phyloP scores from a whole-genome alignment of 2,329 filamentous ascomycete genomes.

The Orbilia blumenaviensis region DNA sequence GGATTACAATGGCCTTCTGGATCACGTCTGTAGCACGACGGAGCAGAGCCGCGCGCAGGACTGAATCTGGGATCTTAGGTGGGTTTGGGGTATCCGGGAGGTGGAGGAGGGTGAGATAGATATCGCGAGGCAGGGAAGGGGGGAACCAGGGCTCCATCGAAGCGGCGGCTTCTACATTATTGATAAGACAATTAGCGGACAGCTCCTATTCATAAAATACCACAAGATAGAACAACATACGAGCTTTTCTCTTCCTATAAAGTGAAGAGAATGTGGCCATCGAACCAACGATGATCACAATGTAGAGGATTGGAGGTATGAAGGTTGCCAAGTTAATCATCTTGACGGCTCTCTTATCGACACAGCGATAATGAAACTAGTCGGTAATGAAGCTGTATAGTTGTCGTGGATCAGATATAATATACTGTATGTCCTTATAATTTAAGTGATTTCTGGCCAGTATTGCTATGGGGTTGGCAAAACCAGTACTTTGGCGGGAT shows the following conservation, averaged over 20 bases:
- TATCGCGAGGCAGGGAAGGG: constrained; percentile 86
- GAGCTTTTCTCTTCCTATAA: constrained; percentile 89
- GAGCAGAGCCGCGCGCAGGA: constrained; percentile 87
- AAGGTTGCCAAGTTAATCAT: constrained; percentile 53
- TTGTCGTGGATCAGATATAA: background rate
- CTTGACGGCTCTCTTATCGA: constrained; percentile 30
- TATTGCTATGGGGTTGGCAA: background rate
- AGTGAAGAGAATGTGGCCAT: constrained; percentile 91
- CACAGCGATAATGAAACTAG: background rate
- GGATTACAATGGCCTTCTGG: constrained; percentile 85
- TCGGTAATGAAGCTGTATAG: background rate
- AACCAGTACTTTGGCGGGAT: background rate
- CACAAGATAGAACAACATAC: constrained; percentile 64
- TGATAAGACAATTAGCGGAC: constrained; percentile 24
- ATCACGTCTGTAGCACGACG: constrained; percentile 93
- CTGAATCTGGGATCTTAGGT: constrained; percentile 74
- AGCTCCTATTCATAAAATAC: constrained; percentile 13
- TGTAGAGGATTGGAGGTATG: constrained; percentile 78
- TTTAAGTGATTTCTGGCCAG: background rate
- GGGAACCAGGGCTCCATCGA: constrained; percentile 95
- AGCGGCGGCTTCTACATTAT: constrained; percentile 73
- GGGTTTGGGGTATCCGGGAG: constrained; percentile 69
- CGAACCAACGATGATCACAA: constrained; percentile 84
- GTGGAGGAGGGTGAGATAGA: constrained; percentile 92
- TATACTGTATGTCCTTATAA: too few relatives aligned